Conservation (phyloP, 148 eudicot species). For the Arbutus unedo region DNA sequence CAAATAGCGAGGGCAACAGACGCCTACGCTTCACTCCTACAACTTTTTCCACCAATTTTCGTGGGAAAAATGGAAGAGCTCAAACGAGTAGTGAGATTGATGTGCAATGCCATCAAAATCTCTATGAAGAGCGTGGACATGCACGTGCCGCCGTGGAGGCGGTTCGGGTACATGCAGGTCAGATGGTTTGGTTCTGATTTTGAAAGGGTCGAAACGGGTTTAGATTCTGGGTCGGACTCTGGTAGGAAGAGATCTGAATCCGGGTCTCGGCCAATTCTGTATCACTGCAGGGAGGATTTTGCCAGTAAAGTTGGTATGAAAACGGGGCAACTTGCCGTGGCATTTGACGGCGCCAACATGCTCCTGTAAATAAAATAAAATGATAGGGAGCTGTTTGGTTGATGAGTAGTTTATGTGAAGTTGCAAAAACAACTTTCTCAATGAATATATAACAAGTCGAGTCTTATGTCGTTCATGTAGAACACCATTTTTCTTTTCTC, state of each 20-base stretch:
- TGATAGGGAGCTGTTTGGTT: too few species aligned
- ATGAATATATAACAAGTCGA: too few species aligned
- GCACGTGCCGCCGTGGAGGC: slow-evolving; percentile 77
- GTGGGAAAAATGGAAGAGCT: slow-evolving; percentile 45
- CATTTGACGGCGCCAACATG: slow-evolving; percentile 20
- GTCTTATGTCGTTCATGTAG: too few species aligned
- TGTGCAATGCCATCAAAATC: slow-evolving; percentile 56
- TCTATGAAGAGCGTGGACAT: slow-evolving; percentile 49
- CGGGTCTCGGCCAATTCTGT: slow-evolving; percentile 35
- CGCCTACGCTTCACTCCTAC: slow-evolving; percentile 39
- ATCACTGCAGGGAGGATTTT: slow-evolving; percentile 41
- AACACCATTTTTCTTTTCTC: too few species aligned
- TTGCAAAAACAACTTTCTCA: too few species aligned
- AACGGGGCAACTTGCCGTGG: slow-evolving; percentile 49
- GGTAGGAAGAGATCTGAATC: slow-evolving; percentile 25
- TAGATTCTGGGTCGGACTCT: background rate
- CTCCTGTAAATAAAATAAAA: background rate
- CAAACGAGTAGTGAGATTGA: slow-evolving; percentile 49
- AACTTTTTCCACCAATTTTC: slow-evolving; percentile 42
- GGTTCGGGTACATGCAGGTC: slow-evolving; percentile 52
- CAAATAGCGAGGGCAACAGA: slow-evolving; percentile 58
- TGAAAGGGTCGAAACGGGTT: slow-evolving; percentile 22
- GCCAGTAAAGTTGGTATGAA: slow-evolving; percentile 33
- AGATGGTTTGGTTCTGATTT: slow-evolving; percentile 59
- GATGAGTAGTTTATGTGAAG: too few species aligned